A percentile compares a stretch with the other conserved stretches of the same genome.
Conservation (phyloP, 148 eudicot genomes). For the Rhododendron ovatum region DNA sequence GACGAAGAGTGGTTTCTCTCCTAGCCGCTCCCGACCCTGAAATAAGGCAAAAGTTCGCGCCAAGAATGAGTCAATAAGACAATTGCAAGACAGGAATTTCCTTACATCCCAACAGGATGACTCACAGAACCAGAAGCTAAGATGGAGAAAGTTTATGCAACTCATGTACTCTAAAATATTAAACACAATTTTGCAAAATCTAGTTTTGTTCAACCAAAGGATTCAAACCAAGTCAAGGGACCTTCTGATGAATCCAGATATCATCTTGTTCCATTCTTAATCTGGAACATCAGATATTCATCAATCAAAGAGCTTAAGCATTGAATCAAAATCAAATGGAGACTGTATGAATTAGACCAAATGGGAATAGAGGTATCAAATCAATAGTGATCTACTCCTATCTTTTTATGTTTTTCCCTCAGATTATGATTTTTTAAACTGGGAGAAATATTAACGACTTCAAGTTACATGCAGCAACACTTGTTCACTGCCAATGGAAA, state of each 20-base stretch:
- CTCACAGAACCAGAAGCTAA: not conserved
- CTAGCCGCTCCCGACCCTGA: slow-evolving; percentile 82
- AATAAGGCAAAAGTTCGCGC: slow-evolving; percentile 11
- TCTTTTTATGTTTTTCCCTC: not conserved
- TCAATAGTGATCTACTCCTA: not conserved
- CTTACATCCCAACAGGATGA: not conserved
- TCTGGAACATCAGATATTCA: not conserved
- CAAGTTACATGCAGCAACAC: not conserved
- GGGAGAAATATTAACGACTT: not conserved
- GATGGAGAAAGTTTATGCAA: not conserved
- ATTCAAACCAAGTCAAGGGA: not conserved
- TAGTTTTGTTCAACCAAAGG: not conserved
- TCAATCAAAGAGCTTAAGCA: not conserved
- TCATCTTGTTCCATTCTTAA: not conserved
- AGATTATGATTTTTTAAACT: not conserved
- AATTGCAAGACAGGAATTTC: not conserved
- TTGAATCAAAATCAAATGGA: not conserved
- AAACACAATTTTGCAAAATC: not conserved
- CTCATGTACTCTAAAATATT: not conserved
- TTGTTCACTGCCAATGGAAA: not conserved
- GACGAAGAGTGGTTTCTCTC: slow-evolving; percentile 69
- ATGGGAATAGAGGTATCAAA: not conserved
- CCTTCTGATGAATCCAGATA: not conserved
- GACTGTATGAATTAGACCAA: not conserved
- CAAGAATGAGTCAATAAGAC: not conserved